These are phyloP conservation scores for Gossypium sturtianum DNA, from an alignment of 345 rosid genomes.

Conservation along the genomic window DNA sequence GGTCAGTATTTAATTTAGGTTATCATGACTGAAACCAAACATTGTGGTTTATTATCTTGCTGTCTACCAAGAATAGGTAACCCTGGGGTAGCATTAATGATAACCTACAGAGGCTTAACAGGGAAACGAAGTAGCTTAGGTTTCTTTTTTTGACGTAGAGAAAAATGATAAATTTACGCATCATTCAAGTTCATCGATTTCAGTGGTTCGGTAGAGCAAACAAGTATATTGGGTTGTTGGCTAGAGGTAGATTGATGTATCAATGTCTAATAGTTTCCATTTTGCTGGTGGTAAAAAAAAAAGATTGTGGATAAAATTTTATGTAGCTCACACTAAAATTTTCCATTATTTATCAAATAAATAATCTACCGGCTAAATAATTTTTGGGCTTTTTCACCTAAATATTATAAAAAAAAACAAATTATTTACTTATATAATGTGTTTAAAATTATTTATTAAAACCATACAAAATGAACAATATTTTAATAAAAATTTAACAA, in stretches of 20 bases:
- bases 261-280: neutral
- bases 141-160: neutral
- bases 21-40: neutral
- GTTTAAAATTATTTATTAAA: too few species aligned
- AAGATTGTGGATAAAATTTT: neutral
- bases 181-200: neutral
- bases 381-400: too few species aligned
- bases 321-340: neutral
- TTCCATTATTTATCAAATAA: neutral
- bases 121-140: conserved; percentile 47
- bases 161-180: neutral
- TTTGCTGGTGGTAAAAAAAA: neutral
- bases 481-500: too few species aligned
- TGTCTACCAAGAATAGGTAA: conserved; percentile 47
- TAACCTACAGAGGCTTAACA: conserved; percentile 77
- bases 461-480: too few species aligned
- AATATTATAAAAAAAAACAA: too few species aligned
- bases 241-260: neutral
- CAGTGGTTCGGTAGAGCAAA: neutral
- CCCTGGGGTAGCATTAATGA: conserved; percentile 74
- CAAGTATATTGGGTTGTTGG: neutral
- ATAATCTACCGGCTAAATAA: neutral
- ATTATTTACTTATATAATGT: too few species aligned
- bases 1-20: neutral
- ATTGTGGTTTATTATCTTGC: conserved; percentile 15